A percentile compares a stretch with the other conserved stretches of the same genome.
Conservation (phyloP, 2,329 filamentous ascomycete species). For the Huntiella omanensis region DNA sequence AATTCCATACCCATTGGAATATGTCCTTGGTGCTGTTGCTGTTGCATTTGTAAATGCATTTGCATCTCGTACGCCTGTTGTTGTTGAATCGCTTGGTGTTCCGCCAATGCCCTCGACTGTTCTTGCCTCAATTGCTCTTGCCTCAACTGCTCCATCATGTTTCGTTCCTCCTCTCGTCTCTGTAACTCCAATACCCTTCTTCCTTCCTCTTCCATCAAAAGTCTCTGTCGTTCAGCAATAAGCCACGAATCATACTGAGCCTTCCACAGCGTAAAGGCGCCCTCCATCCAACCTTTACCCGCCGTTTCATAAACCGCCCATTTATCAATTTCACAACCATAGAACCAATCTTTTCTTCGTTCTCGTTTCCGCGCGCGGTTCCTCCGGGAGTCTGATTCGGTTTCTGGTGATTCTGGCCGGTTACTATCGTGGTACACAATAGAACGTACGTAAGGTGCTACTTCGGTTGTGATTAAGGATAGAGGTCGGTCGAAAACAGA, state of each 20-base stretch:
- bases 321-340: conserved; percentile 1
- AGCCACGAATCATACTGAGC: not conserved
- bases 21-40: not conserved
- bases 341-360: conserved; percentile 4
- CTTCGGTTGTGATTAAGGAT: conserved; percentile 47
- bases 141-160: not conserved
- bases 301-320: conserved; percentile 1
- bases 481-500: conserved; percentile 63
- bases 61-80: not conserved
- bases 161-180: not conserved
- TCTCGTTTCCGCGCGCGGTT: not conserved
- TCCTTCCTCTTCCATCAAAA: not conserved
- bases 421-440: conserved; percentile 62
- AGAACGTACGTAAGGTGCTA: conserved; percentile 75
- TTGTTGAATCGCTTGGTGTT: not conserved
- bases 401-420: conserved; percentile 19
- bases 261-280: not conserved
- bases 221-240: not conserved
- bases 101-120: too few relatives aligned
- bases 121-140: not conserved
- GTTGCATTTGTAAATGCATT: not conserved
- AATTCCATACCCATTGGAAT: not conserved
- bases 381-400: conserved; percentile 25
- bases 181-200: not conserved
- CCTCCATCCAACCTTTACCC: not conserved